A percentile compares a stretch with the other conserved stretches of the same genome.
These are phyloP conservation scores for Xylaria grammica DNA, from an alignment of 495 filamentous ascomycete species.

Conservation along the genomic window DNA sequence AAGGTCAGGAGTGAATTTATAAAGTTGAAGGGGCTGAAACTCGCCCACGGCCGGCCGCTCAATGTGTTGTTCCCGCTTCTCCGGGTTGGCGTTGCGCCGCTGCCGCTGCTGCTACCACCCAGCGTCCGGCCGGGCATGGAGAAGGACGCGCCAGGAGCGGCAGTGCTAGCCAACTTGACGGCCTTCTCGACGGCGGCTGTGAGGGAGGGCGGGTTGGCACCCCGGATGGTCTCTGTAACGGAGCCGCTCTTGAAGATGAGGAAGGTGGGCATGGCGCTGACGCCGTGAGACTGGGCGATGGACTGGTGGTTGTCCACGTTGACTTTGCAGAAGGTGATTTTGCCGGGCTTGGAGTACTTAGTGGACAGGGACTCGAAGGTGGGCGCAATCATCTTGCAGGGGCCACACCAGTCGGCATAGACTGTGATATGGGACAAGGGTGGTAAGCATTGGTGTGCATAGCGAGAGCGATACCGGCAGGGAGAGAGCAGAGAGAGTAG, in stretches of 20 bases:
- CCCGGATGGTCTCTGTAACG: conserved; percentile 73
- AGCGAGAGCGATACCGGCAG: conserved; percentile 7
- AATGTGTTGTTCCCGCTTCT: conserved; percentile 33
- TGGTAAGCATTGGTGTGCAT: conserved; percentile 27
- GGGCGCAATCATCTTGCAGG: conserved; percentile 74
- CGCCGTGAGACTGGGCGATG: conserved; percentile 58
- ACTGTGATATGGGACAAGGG: conserved; percentile 37
- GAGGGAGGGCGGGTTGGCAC: conserved; percentile 77
- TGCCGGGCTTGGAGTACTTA: conserved; percentile 57
- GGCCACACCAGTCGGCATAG: conserved; percentile 73
- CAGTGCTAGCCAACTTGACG: conserved; percentile 58
- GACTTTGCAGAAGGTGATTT: conserved; percentile 66
- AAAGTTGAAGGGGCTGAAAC: conserved; percentile 45
- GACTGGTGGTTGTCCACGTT: conserved; percentile 63
- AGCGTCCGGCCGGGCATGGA: conserved; percentile 44
- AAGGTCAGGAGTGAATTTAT: conserved; percentile 58
- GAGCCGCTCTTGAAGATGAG: conserved; percentile 80
- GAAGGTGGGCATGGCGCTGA: conserved; percentile 82
- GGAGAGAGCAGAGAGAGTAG: conserved; percentile 14
- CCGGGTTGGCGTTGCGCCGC: conserved; percentile 22
- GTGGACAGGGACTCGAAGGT: conserved; percentile 63
- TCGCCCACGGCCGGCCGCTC: conserved; percentile 41
- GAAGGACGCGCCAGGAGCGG: conserved; percentile 52
- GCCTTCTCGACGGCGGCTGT: conserved; percentile 78
- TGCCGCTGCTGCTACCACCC: conserved; percentile 26